Base-by-base conservation (phyloP, 139 green algal species). In the Yamagishiella unicocca region DNA sequence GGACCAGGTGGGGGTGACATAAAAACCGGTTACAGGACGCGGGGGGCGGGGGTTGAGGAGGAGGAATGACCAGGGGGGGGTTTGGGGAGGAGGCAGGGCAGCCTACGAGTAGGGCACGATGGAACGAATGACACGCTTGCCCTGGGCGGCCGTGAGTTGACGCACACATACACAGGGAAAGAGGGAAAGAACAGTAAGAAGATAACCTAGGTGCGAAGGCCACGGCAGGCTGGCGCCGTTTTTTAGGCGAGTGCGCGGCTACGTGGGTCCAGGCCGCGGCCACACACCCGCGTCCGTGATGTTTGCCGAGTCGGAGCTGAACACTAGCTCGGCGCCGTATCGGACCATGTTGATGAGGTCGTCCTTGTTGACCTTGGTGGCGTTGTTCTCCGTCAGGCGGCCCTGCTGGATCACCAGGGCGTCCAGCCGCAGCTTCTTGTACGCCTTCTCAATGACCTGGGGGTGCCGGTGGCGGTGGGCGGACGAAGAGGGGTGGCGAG, bases 401-500 rank as follows among this genome's bases (percentile, higher is more conserved):
- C 98, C 98, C 74, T 99, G 98, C 94, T 99, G 98, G 89, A 99
- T 99, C 84, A 99, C 97, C 75, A 99, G 94, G 40, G 98, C 98
- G 78, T 99, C 98, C 82, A 99, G 94, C 14, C 96, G 95, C 92
- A 99, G 95, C 95, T 99, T 99, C 94, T 99, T 99, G 94, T 99
- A 99, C 61, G 98, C 98, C 93, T 99, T 99, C 94, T 99, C 98
- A 78, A 99, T 99, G n/a, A 99, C 95, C 93, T 97, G 95, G 38
- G 40, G 27, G 53, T n/a, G 10, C 2, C 53, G 35, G 31, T 46
- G 29, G 64, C n/a, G n/a, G n/a, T n/a, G n/a, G n/a, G 50, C 12
- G 50, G 50, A 17, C 17, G 50, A 58, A 58, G 17, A 58, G 17
- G 50, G 50, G 50, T 25, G 17, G 50, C 12, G 50, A 58, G 50